Conservation (phyloP, 1,284 basidiomycete genomes). For the Microbotryum silenes-acaulis region DNA sequence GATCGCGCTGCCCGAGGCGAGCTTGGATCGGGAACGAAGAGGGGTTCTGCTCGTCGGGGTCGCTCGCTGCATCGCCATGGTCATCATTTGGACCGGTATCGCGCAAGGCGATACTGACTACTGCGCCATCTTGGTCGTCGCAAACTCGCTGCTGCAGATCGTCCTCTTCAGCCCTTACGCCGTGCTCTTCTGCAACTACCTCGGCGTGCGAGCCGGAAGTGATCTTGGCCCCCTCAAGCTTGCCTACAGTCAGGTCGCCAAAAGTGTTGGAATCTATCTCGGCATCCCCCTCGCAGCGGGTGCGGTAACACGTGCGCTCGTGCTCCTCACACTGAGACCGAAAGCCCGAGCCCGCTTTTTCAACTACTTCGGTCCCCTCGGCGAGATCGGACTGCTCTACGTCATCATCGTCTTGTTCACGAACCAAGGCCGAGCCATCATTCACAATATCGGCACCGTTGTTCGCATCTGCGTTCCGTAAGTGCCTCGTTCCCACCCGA, state of each 20-base stretch:
- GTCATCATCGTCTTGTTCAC: constrained; percentile 71
- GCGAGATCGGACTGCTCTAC: constrained; percentile 41
- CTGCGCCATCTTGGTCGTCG: constrained; percentile 59
- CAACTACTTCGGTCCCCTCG: constrained; percentile 63
- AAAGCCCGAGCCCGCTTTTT: constrained; percentile 54
- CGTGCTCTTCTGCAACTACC: constrained; percentile 66
- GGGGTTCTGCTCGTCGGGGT: constrained; percentile 56
- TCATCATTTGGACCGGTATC: constrained; percentile 70
- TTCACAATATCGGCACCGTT: constrained; percentile 60
- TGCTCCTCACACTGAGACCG: background rate
- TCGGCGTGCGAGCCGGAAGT: constrained; percentile 48
- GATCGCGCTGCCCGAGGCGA: constrained; percentile 68
- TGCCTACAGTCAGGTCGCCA: constrained; percentile 60
- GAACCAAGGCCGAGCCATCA: constrained; percentile 54
- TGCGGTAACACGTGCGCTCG: constrained; percentile 44
- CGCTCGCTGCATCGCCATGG: constrained; percentile 45
- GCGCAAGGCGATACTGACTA: constrained; percentile 62
- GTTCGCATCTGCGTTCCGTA: constrained; percentile 74
- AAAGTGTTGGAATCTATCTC: constrained; percentile 23
- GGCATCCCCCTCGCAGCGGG: constrained; percentile 49
- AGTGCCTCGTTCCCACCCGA: constrained; percentile 43
- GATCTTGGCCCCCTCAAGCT: constrained; percentile 46
- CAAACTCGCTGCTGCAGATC: constrained; percentile 55
- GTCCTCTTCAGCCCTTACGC: constrained; percentile 68
- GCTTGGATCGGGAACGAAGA: constrained; percentile 43